Evolutionary conservation across 2,329 filamentous ascomycete species (phyloP), one percentile per base, ranked within the genome.

Genomic region (Epicoccum sorghinum): DNA sequence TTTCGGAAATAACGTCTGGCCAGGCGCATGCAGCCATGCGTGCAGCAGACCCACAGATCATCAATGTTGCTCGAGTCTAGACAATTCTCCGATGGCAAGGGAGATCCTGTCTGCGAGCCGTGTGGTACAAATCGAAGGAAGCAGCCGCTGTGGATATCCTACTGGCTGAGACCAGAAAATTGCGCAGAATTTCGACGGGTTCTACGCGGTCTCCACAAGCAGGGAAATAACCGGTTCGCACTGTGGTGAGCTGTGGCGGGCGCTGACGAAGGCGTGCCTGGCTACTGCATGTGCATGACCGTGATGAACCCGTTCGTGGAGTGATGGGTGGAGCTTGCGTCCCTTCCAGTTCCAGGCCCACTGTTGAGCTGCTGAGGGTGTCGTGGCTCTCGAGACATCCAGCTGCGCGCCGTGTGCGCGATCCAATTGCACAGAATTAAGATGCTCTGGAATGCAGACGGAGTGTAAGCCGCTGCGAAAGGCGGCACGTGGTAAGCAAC

Each of bases 21-120:
- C 52, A 41, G 36, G 41, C 40, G 35, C 40, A 47, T 42, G 50
- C 50, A 30, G 50, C 18, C 29, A 36, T 36, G 44, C 33, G 45
- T 48, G 44, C 39, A 41, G 37, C 29, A 47, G 50, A 47, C 46
- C 52, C 52, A 50, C 46, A 42, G 40, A 50, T 47, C 24, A 47
- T 55, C 52, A 37, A 27, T 25, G 40, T 18, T 47, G 30, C 41
- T 55, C 23, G 32, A 55, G 52, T 55, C 52, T 55, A 55, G 52
- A 47, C 50, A 55, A 55, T 42, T 50, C 46, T 50, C 52, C 52
- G 52, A 55, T 12, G 29, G 52, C 52, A 55, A 43, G 46, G 46
- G 50, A 45, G 23, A 46, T 49, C n/a, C 41, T 42, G 36, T 41
- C 29, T 29, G 24, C 23, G 23, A 13, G 18, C 24, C 29, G 30